Percentiles rank a stretch among this genome's conserved stretches.
Conservation (phyloP, 192 early-diverging fungal genomes). For the Coemansia sp. region DNA sequence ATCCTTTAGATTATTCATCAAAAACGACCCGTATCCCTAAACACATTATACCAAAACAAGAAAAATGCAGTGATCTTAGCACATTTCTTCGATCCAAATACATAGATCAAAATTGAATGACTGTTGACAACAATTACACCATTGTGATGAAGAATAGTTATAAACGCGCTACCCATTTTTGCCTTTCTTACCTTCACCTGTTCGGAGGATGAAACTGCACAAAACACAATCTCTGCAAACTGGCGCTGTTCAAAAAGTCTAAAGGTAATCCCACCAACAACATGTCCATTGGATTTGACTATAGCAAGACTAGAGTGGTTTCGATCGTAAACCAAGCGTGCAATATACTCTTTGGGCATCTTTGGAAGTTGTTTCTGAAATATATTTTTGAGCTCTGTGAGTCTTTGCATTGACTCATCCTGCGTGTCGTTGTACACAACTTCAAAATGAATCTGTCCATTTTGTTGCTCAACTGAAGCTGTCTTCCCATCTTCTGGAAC, state of each 20-base stretch:
- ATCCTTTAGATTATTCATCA: slow-evolving; percentile 97
- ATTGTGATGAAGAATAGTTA: no score
- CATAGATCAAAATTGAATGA: no score
- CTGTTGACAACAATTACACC: no score
- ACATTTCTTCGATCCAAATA: not conserved
- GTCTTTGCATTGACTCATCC: slow-evolving; percentile 78
- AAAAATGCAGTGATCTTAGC: not conserved
- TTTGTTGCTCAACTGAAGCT: slow-evolving; percentile 63
- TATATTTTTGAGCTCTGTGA: slow-evolving; percentile 94
- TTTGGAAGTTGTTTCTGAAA: slow-evolving; percentile 97
- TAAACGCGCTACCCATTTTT: no score
- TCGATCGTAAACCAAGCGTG: slow-evolving; percentile 92
- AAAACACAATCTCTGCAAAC: slow-evolving; percentile 99
- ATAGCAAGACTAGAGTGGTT: slow-evolving; percentile 86
- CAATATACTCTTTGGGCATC: slow-evolving; percentile 99
- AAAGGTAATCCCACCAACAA: slow-evolving; percentile 94
- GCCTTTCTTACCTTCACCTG: slow-evolving; percentile 76
- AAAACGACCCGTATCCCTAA: slow-evolving; percentile 91
- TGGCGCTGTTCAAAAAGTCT: slow-evolving; percentile 82
- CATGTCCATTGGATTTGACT: slow-evolving; percentile 58
- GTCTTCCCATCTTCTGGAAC: slow-evolving; percentile 51
- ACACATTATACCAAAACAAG: not conserved
- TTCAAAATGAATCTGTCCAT: slow-evolving; percentile 66
- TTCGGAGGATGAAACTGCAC: slow-evolving; percentile 84
- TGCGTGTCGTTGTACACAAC: slow-evolving; percentile 81